Evolutionary conservation across 2,329 filamentous ascomycete genomes (phyloP).

Genomic region (Nothomitra cinnamomea): DNA sequence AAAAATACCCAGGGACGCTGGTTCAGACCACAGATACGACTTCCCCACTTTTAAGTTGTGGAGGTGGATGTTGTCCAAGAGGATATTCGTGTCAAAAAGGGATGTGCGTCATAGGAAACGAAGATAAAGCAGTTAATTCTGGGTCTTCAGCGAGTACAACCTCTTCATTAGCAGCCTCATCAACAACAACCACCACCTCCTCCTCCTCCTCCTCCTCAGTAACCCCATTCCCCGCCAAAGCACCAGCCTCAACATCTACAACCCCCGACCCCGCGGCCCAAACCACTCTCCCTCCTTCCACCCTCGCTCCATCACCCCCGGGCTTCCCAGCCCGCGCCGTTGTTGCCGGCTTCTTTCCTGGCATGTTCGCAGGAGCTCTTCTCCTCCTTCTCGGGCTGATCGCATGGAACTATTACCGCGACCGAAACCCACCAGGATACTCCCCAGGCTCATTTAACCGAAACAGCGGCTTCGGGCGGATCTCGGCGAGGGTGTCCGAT

Average conservation of each 20-base stretch:
- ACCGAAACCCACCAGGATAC: constrained; percentile 19
- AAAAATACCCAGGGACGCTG: constrained; percentile 1
- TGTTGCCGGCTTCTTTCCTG: constrained; percentile 7
- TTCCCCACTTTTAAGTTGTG: not conserved
- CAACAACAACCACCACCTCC: not conserved
- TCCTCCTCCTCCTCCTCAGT: not conserved
- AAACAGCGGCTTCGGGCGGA: not conserved
- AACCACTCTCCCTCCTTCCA: not conserved
- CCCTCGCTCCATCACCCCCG: not conserved
- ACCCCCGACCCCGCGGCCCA: not conserved
- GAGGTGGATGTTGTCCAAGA: constrained; percentile 5
- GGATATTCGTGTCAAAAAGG: constrained; percentile 4
- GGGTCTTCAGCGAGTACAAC: not conserved
- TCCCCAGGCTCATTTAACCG: not conserved
- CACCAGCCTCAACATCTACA: not conserved
- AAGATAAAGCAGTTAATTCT: not conserved
- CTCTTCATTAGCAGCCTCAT: not conserved
- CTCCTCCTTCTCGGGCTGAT: constrained; percentile 44
- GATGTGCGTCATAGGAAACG: not conserved
- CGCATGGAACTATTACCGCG: constrained; percentile 78
- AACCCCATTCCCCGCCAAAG: not conserved
- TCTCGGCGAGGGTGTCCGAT: not conserved
- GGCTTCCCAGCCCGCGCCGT: constrained; percentile 4
- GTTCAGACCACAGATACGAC: constrained; percentile 5
- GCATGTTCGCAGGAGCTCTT: constrained; percentile 3